Evolutionary conservation across 192 early-diverging fungal genomes (phyloP).

Genomic region (Linnemannia schmuckeri): DNA sequence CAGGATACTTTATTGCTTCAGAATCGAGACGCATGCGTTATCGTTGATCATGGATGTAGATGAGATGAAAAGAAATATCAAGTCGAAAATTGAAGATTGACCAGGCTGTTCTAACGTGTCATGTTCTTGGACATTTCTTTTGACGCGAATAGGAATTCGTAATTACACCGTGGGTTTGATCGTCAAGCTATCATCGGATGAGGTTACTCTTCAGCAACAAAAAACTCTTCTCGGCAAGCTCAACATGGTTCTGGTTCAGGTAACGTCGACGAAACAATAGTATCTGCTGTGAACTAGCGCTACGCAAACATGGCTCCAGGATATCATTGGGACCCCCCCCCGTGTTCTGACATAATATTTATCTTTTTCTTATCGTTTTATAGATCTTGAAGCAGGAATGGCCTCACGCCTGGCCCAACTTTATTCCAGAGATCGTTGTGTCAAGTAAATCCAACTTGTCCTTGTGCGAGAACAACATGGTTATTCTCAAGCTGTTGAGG

Average conservation of each 20-base stretch:
- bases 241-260: constrained; percentile 98
- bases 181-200: constrained; percentile 91
- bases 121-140: constrained; percentile 10
- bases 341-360: background rate
- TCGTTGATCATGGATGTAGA: background rate
- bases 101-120: constrained; percentile 11
- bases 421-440: constrained; percentile 98
- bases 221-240: constrained; percentile 90
- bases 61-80: background rate
- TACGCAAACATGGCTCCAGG: background rate
- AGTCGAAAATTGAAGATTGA: no score
- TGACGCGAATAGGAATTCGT: constrained; percentile 80
- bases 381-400: constrained; percentile 99
- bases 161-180: constrained; percentile 96
- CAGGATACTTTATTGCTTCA: background rate
- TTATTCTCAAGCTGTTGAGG: constrained; percentile 97
- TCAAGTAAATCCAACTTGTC: constrained; percentile 92
- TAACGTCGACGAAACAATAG: constrained; percentile 45
- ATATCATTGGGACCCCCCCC: background rate
- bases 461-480: constrained; percentile 99
- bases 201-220: constrained; percentile 80
- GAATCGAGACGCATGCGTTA: background rate
- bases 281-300: background rate
- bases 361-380: background rate
- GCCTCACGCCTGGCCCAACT: constrained; percentile 99